phyloP scores from a whole-genome alignment of 192 early-diverging fungal genomes.

The Obelidium mucronatum region DNA sequence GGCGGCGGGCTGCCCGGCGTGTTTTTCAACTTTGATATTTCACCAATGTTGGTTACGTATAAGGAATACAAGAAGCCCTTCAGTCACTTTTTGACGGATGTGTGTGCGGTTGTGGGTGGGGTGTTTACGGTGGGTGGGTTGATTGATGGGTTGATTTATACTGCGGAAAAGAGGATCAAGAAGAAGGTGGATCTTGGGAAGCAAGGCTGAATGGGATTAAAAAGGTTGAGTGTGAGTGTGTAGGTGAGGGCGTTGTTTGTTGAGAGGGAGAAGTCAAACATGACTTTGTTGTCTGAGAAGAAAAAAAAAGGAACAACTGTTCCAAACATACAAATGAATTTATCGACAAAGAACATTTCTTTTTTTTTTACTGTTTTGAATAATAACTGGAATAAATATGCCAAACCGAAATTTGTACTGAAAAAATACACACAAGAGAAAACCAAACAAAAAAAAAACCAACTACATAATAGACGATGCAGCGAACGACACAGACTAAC shows the following conservation, averaged over 20 bases:
- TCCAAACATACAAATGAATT: no score
- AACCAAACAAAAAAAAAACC: no score
- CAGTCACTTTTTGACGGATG: constrained; percentile 85
- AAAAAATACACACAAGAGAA: not conserved
- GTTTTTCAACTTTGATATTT: constrained; percentile 95
- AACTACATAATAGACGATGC: no score
- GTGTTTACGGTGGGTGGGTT: constrained; percentile 95
- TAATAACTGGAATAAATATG: no score
- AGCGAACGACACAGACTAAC: not conserved
- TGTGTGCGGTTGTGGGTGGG: constrained; percentile 93
- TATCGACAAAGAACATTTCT: no score
- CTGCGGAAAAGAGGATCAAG: constrained; percentile 79
- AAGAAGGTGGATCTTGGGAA: constrained; percentile 88
- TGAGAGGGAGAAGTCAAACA: not conserved
- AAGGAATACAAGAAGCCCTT: constrained; percentile 82
- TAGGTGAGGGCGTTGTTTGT: not conserved
- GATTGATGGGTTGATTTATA: constrained; percentile 86
- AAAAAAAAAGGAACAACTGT: no score
- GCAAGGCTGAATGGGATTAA: constrained; percentile 9
- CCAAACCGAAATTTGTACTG: not conserved
- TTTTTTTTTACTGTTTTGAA: no score
- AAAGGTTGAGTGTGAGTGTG: not conserved
- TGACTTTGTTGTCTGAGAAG: no score
- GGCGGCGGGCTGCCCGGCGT: constrained; percentile 67
- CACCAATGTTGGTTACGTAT: constrained; percentile 94